Evolutionary conservation across 2,329 filamentous ascomycete species (phyloP), one percentile per base, ranked within the genome.

Genomic region (Biscogniauxia sp.): DNA sequence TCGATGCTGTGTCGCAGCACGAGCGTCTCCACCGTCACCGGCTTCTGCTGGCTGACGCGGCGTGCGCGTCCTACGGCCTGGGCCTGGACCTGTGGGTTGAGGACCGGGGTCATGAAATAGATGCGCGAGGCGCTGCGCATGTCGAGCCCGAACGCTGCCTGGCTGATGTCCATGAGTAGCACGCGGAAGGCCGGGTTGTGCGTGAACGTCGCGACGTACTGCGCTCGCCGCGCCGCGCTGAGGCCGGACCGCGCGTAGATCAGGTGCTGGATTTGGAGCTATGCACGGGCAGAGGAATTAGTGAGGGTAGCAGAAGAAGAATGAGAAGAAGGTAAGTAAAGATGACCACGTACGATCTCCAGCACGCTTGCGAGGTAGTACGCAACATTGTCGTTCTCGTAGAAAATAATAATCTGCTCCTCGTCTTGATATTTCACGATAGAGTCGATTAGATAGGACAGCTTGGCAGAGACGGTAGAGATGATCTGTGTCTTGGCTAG

Each of bases 401-500:
- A 97, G 74, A 98, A 98, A 9, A 97, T 84, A 56, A 97, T 86
- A 3, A 96, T 95, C 74, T 97, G 96, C 69, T 97, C 93, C 0
- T 83, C 76, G 0, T 81, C 75, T 57, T 95, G 86, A 63, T 93
- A 81, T 56, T 83, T 79, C 5, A 88, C 74, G 13, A 97, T 87
- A 32, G 85, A 82, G 57, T 93, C 89, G 19, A 97, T 78, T 5
- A 97, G 79, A 69, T 97, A 97, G 2, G 90, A 93, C 2, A 97
- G 80, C 74, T 98, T 98, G 0, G 91, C 87, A 0, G 93, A 97
- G 0, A 88, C 86, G 0, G 93, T 97, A 3, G 91, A 92, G n/a
- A 90, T 77, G 20, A 96, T 80, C 57, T 77, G 83, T 0, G 89
- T 85, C 37, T 79, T 74, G 9, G 81, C 78, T 17, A 95, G 78